Base-by-base conservation (phyloP, 2,329 filamentous ascomycete genomes). In the Sporothrix variecibatus region DNA sequence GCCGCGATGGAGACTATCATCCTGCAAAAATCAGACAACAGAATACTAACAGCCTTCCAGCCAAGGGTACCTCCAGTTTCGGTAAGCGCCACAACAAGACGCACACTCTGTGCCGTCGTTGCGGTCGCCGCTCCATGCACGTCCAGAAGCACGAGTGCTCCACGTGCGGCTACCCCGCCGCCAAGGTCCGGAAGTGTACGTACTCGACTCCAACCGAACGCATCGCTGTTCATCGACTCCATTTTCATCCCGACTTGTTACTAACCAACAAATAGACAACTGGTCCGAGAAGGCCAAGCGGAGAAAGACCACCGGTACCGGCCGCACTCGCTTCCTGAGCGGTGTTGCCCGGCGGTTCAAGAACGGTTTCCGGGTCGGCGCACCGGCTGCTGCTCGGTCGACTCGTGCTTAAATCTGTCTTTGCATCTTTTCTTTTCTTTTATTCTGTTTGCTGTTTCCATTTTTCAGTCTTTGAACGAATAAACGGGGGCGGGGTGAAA, bases 201-300 rank as follows among this genome's bases (percentile, higher is more conserved):
- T 93, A 78, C 31, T 43, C 28, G 26, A 46, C 9, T 23, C 20
- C 2, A 6, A 23, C 38, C 43, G 26, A 23, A 23, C 46, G 26
- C 68, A 17, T 49, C 51, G 12, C 43, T 56, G 20, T 49, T 58
- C 11, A 34, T 28, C 15, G 8, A 43, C 23, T 7, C 43, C 34
- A 7, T 38, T 17, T 69, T 28, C 31, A 1, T 26, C 15, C 9
- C n/a, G 11, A 15, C 43, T n/a, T 40, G 15, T 28, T 20, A 56
- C 31, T 43, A 71, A 75, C 58, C 70, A 17, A 28, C n/a, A 9
- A 15, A 84, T 84, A 98, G 95, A 92, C 92, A 98, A 99, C 93
- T 99, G 96, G 96, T 91, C 93, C 86, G 95, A 98, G 91, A 99
- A 99, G 93, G 95, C 95, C 82, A 98, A 98, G 94, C 91, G 96